These are phyloP conservation scores for Dictyostelium firmibasis DNA, from an alignment of 78 protist genomes.

Conservation along the genomic window DNA sequence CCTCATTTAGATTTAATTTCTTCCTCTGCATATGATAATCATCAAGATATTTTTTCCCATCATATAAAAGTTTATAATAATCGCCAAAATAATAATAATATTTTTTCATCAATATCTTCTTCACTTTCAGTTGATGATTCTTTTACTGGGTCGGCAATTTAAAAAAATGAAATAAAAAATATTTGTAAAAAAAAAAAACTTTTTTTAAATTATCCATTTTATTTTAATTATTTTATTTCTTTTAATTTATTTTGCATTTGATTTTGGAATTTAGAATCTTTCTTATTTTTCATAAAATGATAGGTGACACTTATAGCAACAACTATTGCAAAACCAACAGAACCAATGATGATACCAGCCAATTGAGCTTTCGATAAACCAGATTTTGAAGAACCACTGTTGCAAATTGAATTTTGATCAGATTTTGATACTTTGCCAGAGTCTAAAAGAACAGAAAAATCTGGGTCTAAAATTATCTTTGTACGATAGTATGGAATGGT, in stretches of 20 bases:
- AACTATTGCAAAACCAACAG: background rate
- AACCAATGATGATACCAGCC: background rate
- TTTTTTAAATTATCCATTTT: background rate
- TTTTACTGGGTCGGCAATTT: background rate
- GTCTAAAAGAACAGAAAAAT: background rate
- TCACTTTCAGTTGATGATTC: background rate
- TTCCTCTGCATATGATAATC: background rate
- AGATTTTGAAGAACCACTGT: background rate
- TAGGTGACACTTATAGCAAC: background rate
- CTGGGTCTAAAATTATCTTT: background rate
- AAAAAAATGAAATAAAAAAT: background rate
- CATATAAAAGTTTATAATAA: background rate
- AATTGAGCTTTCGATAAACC: background rate
- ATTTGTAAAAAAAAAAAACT: background rate
- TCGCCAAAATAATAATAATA: background rate
- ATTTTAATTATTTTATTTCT: background rate
- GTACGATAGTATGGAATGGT: background rate
- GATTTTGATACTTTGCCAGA: background rate
- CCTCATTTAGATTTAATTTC: slow-evolving; percentile 10
- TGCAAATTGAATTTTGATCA: background rate
- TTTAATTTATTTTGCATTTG: background rate
- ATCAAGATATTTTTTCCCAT: background rate
- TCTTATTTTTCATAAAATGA: background rate
- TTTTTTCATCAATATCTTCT: background rate
- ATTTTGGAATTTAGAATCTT: background rate